phyloP scores from a whole-genome alignment of 1,284 basidiomycete genomes.

The Golubevia sp. region DNA sequence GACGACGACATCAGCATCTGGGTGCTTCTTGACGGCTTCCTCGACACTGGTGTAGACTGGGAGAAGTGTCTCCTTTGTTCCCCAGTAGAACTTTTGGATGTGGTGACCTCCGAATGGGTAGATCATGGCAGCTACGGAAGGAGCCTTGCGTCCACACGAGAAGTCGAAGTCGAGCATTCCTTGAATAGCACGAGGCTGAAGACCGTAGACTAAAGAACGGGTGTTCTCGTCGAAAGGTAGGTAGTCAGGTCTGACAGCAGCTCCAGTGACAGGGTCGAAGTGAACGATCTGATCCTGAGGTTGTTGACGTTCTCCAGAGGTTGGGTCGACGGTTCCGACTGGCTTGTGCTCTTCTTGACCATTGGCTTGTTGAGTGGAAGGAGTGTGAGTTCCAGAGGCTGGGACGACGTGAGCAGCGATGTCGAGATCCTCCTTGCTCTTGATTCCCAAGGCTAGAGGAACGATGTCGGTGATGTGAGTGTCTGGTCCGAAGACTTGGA shows the following conservation, averaged over 20 bases:
- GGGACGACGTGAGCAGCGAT: conserved; percentile 21
- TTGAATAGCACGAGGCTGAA: conserved; percentile 98
- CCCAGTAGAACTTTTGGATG: conserved; percentile 99
- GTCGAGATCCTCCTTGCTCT: conserved; percentile 51
- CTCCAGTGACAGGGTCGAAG: conserved; percentile 67
- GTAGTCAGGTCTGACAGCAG: conserved; percentile 40
- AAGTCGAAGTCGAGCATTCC: conserved; percentile 99
- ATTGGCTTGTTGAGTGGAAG: conserved; percentile 33
- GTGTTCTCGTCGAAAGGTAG: conserved; percentile 77
- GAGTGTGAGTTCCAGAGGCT: conserved; percentile 16
- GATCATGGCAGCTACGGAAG: conserved; percentile 98
- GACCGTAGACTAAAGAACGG: conserved; percentile 94
- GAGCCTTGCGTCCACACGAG: conserved; percentile 89
- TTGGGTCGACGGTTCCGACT: conserved; percentile 76
- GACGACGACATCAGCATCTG: conserved; percentile 95
- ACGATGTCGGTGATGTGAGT: conserved; percentile 99
- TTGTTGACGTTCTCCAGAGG: conserved; percentile 78
- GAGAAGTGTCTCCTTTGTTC: conserved; percentile 96
- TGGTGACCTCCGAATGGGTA: conserved; percentile 99
- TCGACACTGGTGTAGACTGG: conserved; percentile 93
- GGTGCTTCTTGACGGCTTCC: conserved; percentile 92
- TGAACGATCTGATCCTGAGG: conserved; percentile 82
- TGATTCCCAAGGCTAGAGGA: conserved; percentile 88
- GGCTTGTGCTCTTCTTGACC: conserved; percentile 48
- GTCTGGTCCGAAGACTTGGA: conserved; percentile 93